phyloP scores from a whole-genome alignment of 2,329 filamentous ascomycete genomes.

The Penicillium verrucosum region DNA sequence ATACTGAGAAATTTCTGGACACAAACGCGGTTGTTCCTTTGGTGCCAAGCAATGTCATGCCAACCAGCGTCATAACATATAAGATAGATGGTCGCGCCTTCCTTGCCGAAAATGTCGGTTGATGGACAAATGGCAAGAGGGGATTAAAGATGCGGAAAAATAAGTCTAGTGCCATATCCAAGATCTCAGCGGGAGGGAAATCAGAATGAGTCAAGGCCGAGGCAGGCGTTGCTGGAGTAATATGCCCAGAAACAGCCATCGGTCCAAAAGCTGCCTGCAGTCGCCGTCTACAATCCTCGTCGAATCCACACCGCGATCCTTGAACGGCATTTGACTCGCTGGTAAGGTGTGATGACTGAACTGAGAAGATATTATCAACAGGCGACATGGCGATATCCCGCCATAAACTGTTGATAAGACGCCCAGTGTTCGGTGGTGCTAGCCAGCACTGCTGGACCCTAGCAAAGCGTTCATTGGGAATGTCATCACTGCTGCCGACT shows the following conservation, averaged over 20 bases:
- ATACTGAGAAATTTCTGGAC: conserved; percentile 44
- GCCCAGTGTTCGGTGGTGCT: conserved; percentile 37
- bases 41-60: conserved; percentile 51
- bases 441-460: conserved; percentile 45
- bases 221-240: conserved; percentile 21
- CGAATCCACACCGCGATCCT: conserved; percentile 38
- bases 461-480: conserved; percentile 43
- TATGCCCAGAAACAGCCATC: conserved; percentile 14
- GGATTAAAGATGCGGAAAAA: conserved; percentile 55
- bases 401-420: conserved; percentile 44
- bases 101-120: conserved; percentile 52
- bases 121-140: conserved; percentile 52
- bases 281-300: conserved; percentile 43
- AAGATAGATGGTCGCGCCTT: conserved; percentile 47
- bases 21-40: conserved; percentile 52
- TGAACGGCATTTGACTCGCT: conserved; percentile 24
- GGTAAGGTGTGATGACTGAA: conserved; percentile 19
- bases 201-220: conserved; percentile 27
- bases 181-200: conserved; percentile 52
- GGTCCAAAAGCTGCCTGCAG: conserved; percentile 39
- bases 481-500: conserved; percentile 23
- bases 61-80: conserved; percentile 54
- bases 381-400: conserved; percentile 36
- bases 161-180: conserved; percentile 54
- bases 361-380: conserved; percentile 42